A percentile compares a stretch with the other conserved stretches of the same genome.
These are phyloP conservation scores for Torrubiella hemipterigena DNA, from an alignment of 2,329 filamentous ascomycete genomes.

Conservation along the genomic window DNA sequence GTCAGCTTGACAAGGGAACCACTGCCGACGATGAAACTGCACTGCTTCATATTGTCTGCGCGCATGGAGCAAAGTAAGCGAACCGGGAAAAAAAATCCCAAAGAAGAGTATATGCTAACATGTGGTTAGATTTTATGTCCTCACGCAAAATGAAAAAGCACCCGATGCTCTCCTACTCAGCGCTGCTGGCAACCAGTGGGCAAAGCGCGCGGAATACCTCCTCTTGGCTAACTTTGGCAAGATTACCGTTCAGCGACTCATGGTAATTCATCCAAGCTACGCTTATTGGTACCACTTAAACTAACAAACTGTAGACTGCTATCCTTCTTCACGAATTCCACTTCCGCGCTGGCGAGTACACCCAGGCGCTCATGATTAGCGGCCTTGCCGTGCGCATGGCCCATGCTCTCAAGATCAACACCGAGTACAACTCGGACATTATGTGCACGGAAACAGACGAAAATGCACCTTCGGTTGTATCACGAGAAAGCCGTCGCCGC, in stretches of 20 bases:
- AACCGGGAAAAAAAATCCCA: background rate
- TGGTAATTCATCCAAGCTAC: conserved; percentile 14
- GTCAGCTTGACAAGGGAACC: conserved; percentile 23
- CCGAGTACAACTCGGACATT: conserved; percentile 23
- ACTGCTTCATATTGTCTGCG: conserved; percentile 23
- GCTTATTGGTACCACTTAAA: background rate
- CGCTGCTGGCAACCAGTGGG: conserved; percentile 24
- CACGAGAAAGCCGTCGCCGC: conserved; percentile 24
- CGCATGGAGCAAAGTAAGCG: conserved; percentile 24
- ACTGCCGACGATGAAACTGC: conserved; percentile 22
- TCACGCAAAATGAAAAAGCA: conserved; percentile 15
- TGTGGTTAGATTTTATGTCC: conserved; percentile 20
- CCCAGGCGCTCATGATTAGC: conserved; percentile 26
- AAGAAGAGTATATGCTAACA: conserved; percentile 4
- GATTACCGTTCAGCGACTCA: conserved; percentile 24
- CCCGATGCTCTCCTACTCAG: conserved; percentile 17
- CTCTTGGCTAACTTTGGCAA: conserved; percentile 25
- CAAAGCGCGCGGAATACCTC: conserved; percentile 22
- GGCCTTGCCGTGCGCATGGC: conserved; percentile 28
- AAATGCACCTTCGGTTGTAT: conserved; percentile 19
- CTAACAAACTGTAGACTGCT: conserved; percentile 16
- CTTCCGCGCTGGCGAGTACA: conserved; percentile 25
- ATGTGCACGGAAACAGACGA: conserved; percentile 21
- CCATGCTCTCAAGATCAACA: conserved; percentile 26
- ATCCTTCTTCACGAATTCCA: conserved; percentile 27